Conservation (phyloP, 2,329 filamentous ascomycete genomes). For the Exophiala spinifera region DNA sequence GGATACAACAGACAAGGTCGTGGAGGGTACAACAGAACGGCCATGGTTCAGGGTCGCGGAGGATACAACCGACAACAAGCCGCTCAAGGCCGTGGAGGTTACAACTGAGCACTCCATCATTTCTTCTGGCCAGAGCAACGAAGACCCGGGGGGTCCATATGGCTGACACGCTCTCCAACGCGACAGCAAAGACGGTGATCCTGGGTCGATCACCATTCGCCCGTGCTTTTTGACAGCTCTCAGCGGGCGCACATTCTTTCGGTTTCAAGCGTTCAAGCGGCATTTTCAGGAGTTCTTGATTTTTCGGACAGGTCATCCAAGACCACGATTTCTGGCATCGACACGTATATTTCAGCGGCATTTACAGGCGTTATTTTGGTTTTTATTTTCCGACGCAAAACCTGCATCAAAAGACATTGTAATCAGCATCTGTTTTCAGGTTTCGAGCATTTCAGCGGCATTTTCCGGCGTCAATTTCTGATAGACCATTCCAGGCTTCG, state of each 20-base stretch:
- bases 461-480: neutral
- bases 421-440: neutral
- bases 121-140: neutral
- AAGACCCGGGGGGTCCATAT: too few relatives aligned
- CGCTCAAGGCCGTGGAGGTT: constrained; percentile 34
- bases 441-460: neutral
- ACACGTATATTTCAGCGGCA: constrained; percentile 2
- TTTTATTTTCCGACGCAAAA: constrained; percentile 1
- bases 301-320: constrained; percentile 3
- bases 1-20: constrained; percentile 36
- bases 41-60: constrained; percentile 23
- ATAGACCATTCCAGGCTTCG: constrained; percentile 3
- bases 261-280: constrained; percentile 4
- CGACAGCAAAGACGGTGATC: constrained; percentile 7
- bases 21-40: constrained; percentile 21
- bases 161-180: too few relatives aligned
- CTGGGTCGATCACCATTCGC: constrained; percentile 11
- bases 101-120: constrained; percentile 30
- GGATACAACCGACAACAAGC: constrained; percentile 33
- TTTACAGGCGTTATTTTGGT: constrained; percentile 6
- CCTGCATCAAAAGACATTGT: neutral
- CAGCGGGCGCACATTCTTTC: constrained; percentile 3
- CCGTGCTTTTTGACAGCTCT: constrained; percentile 11
- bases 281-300: constrained; percentile 16
- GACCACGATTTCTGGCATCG: neutral